These are phyloP conservation scores for Venturia effusa DNA, from an alignment of 2,329 filamentous ascomycete species.

Conservation along the genomic window DNA sequence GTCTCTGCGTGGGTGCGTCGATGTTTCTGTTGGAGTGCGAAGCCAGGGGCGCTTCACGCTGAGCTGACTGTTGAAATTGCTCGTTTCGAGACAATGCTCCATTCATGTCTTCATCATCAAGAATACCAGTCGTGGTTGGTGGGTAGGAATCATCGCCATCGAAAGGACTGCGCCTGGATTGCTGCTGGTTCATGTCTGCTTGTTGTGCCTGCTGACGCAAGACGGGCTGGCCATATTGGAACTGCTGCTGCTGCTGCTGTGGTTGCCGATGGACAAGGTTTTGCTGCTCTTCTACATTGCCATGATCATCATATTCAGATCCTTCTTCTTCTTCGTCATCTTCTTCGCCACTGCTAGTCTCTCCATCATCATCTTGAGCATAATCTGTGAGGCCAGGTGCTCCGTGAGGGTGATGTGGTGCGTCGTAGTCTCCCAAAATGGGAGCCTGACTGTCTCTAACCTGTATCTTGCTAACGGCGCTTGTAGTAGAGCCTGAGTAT, in stretches of 20 bases:
- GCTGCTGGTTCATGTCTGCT: conserved; percentile 12
- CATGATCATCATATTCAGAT: conserved; percentile 10
- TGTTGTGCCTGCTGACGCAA: conserved; percentile 11
- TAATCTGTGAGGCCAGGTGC: conserved; percentile 2
- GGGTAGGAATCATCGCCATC: background rate
- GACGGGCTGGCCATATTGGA: conserved; percentile 5
- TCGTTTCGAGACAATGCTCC: background rate
- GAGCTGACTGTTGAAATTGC: background rate
- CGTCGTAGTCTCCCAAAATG: background rate
- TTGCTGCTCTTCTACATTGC: background rate
- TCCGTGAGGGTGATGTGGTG: conserved; percentile 9
- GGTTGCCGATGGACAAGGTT: background rate
- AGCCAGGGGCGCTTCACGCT: background rate
- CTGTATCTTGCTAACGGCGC: conserved; percentile 7
- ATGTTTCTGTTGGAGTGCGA: background rate
- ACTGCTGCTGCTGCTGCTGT: background rate
- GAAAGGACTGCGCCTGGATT: conserved; percentile 4
- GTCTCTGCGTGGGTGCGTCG: background rate
- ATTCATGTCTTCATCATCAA: background rate
- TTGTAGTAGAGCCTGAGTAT: background rate
- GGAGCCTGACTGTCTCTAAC: conserved; percentile 15
- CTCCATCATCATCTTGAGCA: conserved; percentile 12
- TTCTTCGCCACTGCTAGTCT: conserved; percentile 6
- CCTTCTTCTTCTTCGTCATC: conserved; percentile 13
- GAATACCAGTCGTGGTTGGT: conserved; percentile 2